Evolutionary conservation across 371 early-diverging fungal species (phyloP), one percentile per base, ranked within the genome.

Genomic region (Zychaea mexicana): DNA sequence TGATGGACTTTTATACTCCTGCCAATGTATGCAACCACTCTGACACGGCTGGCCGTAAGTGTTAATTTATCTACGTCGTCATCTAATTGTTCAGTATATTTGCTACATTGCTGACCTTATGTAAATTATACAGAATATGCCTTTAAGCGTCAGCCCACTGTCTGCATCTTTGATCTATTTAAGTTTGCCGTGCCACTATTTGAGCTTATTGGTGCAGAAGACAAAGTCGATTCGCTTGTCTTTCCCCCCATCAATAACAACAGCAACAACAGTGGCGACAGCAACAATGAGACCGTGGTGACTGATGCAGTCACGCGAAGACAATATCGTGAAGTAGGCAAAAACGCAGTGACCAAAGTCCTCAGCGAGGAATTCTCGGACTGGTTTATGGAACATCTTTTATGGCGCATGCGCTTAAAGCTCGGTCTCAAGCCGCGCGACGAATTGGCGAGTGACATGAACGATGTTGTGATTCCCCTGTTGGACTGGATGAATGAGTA

Each of bases 1-100:
- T 96, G 65, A 66, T 96, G 66, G 94, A 95, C 69, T 83, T 77
- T 21, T 96, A 93, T 69, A 90, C 95, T 39, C 94, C 96, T 0
- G 66, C 57, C 17, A 88, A 88, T 66, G 81, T 88, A 12, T 91
- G 92, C 67, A 96, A 95, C 69, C 85, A 88, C 60, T 90, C 92
- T 2, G 96, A 92, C 56, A 47, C 77, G 3, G 60, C 66, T 3
- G 88, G 85, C 46, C 83, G 87, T 78, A 68, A 60, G 69, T 63
- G 2, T n/a, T 19, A 22, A 49, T 33, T n/a, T 47, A 19, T 19
- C n/a, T 57, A 57, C n/a, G 27, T 26, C 28, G 28, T 4, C 5
- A 1, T 17, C 27, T 30, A 6, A 2, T n/a, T 31, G 4, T 55
- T 27, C 13, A 30, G 27, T 27, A 53, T 62, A 5, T 4, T 2